Evolutionary conservation across 805 yeast species (phyloP).

Genomic region (Candida dajiaensis): DNA sequence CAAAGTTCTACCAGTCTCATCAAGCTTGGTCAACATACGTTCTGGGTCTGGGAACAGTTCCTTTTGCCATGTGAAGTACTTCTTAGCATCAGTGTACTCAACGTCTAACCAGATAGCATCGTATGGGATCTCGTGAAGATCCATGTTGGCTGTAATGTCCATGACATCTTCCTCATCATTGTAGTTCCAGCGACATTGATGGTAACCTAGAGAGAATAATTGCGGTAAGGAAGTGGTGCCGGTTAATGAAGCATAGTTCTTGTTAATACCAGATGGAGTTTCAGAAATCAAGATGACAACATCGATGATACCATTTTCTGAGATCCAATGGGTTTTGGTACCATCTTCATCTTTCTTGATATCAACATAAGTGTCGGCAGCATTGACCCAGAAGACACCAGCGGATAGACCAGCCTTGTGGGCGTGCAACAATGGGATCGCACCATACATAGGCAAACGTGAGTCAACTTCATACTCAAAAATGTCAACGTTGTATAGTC

Average conservation of each 20-base stretch:
- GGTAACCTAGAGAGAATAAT: constrained; percentile 78
- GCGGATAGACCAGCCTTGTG: constrained; percentile 49
- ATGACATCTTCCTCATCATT: constrained; percentile 82
- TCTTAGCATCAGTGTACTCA: constrained; percentile 81
- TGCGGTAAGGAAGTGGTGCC: constrained; percentile 76
- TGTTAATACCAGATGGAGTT: constrained; percentile 49
- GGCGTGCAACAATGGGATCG: constrained; percentile 84
- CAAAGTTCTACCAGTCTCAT: constrained; percentile 68
- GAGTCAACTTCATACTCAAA: constrained; percentile 87
- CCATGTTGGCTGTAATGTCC: constrained; percentile 65
- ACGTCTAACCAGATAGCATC: constrained; percentile 94
- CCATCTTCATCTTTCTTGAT: constrained; percentile 34
- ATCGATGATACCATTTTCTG: constrained; percentile 84
- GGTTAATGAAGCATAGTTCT: constrained; percentile 60
- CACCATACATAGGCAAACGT: constrained; percentile 88
- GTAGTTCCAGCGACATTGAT: constrained; percentile 97
- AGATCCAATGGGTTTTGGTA: constrained; percentile 80
- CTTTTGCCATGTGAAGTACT: constrained; percentile 88
- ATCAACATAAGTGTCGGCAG: constrained; percentile 90
- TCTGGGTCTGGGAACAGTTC: constrained; percentile 71
- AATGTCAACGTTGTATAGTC: constrained; percentile 89
- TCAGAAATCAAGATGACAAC: constrained; percentile 60
- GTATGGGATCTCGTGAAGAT: constrained; percentile 68
- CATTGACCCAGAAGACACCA: constrained; percentile 87
- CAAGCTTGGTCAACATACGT: constrained; percentile 58